Percentiles rank a stretch among this genome's conserved stretches.
Conservation (phyloP, 2,329 filamentous ascomycete species). For the Phyllosticta citribraziliensis region DNA sequence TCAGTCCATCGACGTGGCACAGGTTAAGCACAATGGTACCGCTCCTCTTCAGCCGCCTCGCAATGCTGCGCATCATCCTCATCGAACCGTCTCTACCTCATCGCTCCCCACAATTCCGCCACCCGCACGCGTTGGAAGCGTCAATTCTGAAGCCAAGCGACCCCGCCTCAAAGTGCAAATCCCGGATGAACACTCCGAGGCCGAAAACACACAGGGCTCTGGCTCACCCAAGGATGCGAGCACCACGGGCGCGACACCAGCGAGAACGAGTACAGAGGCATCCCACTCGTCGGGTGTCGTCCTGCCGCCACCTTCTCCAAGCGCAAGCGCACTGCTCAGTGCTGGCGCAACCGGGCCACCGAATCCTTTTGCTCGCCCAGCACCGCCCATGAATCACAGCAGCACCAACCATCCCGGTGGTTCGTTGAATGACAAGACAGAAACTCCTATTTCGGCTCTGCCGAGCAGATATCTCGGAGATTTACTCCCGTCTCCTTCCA, state of each 20-base stretch:
- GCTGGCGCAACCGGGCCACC: conserved; percentile 87
- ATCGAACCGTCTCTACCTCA: conserved; percentile 47
- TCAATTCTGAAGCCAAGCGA: conserved; percentile 57
- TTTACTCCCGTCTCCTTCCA: conserved; percentile 80
- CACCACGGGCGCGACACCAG: conserved; percentile 49
- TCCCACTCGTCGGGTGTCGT: conserved; percentile 62
- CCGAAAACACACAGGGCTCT: conserved; percentile 62
- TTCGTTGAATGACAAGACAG: conserved; percentile 32
- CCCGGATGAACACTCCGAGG: conserved; percentile 79
- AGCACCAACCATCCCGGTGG: conserved; percentile 28
- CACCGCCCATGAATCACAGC: conserved; percentile 54
- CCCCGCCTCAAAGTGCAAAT: conserved; percentile 91
- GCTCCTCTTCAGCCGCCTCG: conserved; percentile 45
- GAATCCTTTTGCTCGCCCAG: conserved; percentile 87
- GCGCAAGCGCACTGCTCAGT: conserved; percentile 72
- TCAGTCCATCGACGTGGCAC: conserved; percentile 55
- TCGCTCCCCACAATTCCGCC: conserved; percentile 62
- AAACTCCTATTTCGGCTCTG: conserved; percentile 88
- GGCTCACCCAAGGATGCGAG: conserved; percentile 54
- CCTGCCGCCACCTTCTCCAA: conserved; percentile 85
- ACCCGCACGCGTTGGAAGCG: conserved; percentile 68
- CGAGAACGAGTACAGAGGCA: conserved; percentile 42
- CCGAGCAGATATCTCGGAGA: conserved; percentile 87
- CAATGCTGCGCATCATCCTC: conserved; percentile 27
- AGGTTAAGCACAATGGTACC: conserved; percentile 36